These are phyloP conservation scores for Mitragyna speciosa DNA, from an alignment of 257 asterid species.

Conservation along the genomic window DNA sequence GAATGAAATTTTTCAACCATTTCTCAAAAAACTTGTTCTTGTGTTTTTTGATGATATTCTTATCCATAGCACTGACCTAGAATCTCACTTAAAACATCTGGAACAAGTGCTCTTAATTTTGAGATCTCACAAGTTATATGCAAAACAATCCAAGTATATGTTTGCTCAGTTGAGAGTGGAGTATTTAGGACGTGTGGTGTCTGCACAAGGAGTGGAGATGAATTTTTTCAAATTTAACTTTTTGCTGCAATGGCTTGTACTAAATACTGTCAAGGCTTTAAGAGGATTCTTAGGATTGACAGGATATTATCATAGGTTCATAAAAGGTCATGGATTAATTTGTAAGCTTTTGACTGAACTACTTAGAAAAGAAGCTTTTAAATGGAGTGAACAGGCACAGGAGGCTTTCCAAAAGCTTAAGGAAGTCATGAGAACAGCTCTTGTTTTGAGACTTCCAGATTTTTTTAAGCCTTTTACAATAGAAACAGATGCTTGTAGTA, in stretches of 20 bases:
- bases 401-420: not conserved
- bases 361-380: not conserved
- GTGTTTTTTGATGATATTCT: not conserved
- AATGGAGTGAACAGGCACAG: not conserved
- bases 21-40: not conserved
- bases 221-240: no score
- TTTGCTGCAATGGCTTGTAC: no score
- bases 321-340: not conserved
- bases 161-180: not conserved
- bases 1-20: not conserved
- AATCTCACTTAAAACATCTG: not conserved
- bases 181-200: not conserved
- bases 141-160: not conserved
- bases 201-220: not conserved
- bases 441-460: not conserved
- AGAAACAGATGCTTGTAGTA: constrained; percentile 10
- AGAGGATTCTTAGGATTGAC: not conserved
- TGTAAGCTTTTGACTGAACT: not conserved
- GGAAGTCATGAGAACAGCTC: not conserved
- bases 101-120: not conserved
- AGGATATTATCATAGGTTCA: not conserved
- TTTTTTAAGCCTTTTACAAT: not conserved
- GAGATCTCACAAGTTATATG: not conserved
- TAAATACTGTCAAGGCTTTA: no score
- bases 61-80: not conserved